Conservation (phyloP, 768 basidiomycete species). For the Tylopilus balloui region DNA sequence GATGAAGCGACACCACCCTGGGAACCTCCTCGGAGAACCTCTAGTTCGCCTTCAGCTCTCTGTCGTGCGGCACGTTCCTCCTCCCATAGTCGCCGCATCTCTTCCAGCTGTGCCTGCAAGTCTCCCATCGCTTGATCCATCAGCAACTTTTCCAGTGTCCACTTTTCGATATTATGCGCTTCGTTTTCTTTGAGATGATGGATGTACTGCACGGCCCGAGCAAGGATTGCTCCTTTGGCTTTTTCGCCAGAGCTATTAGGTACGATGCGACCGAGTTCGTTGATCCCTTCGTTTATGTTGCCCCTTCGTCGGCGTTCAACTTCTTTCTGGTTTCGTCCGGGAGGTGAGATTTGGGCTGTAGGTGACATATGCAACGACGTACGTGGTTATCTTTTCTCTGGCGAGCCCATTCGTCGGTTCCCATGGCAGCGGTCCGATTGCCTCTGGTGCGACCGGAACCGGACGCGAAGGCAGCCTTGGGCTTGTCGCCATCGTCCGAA, state of each 20-base stretch:
- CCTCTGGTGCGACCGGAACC: conserved; percentile 44
- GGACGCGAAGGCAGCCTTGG: conserved; percentile 24
- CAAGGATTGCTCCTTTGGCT: conserved; percentile 85
- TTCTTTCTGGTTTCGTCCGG: conserved; percentile 71
- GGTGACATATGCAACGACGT: conserved; percentile 22
- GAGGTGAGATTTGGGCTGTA: not conserved
- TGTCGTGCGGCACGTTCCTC: conserved; percentile 62
- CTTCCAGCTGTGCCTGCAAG: conserved; percentile 77
- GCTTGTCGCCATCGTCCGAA: conserved; percentile 26
- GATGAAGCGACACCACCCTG: conserved; percentile 7
- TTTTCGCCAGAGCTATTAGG: conserved; percentile 85
- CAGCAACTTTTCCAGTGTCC: conserved; percentile 87
- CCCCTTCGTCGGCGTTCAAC: conserved; percentile 93
- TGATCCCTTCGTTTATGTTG: conserved; percentile 96
- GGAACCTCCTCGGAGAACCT: conserved; percentile 43
- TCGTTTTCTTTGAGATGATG: conserved; percentile 89
- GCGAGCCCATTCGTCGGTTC: conserved; percentile 73
- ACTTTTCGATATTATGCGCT: conserved; percentile 86
- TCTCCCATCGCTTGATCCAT: conserved; percentile 94
- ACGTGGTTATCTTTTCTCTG: conserved; percentile 83
- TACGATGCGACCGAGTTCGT: conserved; percentile 82
- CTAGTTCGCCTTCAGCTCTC: conserved; percentile 62
- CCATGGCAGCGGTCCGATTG: conserved; percentile 57
- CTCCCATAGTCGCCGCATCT: conserved; percentile 76
- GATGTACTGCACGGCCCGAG: conserved; percentile 87